phyloP scores from a whole-genome alignment of 257 asterid species.

The Solanum ossicruentum region DNA sequence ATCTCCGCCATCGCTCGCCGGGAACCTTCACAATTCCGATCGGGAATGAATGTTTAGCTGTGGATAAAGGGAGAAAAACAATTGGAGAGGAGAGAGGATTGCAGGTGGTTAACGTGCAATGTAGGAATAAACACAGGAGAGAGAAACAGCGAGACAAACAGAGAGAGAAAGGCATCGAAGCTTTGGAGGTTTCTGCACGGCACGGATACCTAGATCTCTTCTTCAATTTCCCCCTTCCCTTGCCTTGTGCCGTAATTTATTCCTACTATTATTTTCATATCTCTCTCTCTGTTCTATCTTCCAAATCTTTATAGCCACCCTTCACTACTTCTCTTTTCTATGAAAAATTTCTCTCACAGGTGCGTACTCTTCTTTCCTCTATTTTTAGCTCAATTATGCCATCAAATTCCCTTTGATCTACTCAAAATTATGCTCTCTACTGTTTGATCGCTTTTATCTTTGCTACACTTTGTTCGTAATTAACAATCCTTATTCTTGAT shows the following conservation, averaged over 20 bases:
- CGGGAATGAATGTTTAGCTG: not conserved
- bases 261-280: slow-evolving; percentile 21
- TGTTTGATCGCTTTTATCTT: slow-evolving; percentile 20
- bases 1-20: slow-evolving; percentile 8
- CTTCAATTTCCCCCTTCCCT: slow-evolving; percentile 43
- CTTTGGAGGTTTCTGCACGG: slow-evolving; percentile 81
- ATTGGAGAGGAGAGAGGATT: slow-evolving; percentile 7
- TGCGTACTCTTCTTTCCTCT: slow-evolving; percentile 1
- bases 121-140: slow-evolving; percentile 27
- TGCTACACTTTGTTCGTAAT: not conserved
- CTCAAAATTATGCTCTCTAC: slow-evolving; percentile 11
- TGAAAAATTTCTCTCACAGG: slow-evolving; percentile 14
- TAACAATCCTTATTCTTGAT: slow-evolving; percentile 17
- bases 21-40: slow-evolving; percentile 13
- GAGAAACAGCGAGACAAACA: slow-evolving; percentile 18
- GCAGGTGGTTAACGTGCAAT: slow-evolving; percentile 74
- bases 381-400: not conserved
- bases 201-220: slow-evolving; percentile 93
- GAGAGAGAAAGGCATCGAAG: slow-evolving; percentile 17
- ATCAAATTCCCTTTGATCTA: slow-evolving; percentile 16
- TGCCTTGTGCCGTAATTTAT: slow-evolving; percentile 82
- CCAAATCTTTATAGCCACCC: not conserved
- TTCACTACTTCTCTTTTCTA: not conserved
- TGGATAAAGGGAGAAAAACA: slow-evolving; percentile 13
- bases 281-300: slow-evolving; percentile 9